Conservation (phyloP, 495 filamentous ascomycete species). For the Cetradonia linearis region DNA sequence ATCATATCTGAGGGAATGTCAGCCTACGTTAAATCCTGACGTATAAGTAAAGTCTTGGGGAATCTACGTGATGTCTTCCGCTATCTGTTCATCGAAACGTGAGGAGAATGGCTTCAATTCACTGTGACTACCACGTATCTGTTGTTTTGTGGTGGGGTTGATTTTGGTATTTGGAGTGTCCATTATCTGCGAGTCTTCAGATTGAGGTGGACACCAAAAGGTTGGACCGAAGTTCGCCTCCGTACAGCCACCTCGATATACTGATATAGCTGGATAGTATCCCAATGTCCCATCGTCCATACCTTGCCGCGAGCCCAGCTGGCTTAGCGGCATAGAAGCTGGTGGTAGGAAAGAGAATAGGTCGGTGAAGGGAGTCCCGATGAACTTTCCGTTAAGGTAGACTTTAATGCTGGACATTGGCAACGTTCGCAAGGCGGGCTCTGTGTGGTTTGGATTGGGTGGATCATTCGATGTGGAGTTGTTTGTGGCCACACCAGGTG, state of each 20-base stretch:
- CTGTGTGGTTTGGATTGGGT: slow-evolving; percentile 61
- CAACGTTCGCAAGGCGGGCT: slow-evolving; percentile 65
- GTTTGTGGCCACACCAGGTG: slow-evolving; percentile 35
- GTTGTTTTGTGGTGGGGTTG: slow-evolving; percentile 15
- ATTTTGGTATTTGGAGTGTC: slow-evolving; percentile 21
- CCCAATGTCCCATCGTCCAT: slow-evolving; percentile 90
- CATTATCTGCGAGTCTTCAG: slow-evolving; percentile 44
- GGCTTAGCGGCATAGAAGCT: slow-evolving; percentile 59
- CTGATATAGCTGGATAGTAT: slow-evolving; percentile 88
- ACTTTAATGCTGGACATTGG: slow-evolving; percentile 78
- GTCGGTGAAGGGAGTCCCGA: slow-evolving; percentile 82
- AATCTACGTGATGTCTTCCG: slow-evolving; percentile 88
- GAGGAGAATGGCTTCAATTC: slow-evolving; percentile 54
- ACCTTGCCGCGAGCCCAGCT: slow-evolving; percentile 64
- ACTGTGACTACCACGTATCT: slow-evolving; percentile 22
- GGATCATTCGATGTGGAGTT: slow-evolving; percentile 32
- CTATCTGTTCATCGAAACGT: slow-evolving; percentile 87
- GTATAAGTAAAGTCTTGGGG: slow-evolving; percentile 36
- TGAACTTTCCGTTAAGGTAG: slow-evolving; percentile 79
- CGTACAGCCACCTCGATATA: slow-evolving; percentile 81
- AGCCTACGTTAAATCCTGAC: not conserved
- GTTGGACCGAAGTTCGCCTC: slow-evolving; percentile 84
- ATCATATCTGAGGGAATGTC: slow-evolving; percentile 34
- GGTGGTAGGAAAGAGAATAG: slow-evolving; percentile 88
- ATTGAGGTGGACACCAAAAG: slow-evolving; percentile 73